A percentile compares a stretch with the other conserved stretches of the same genome.
phyloP scores from a whole-genome alignment of 2,329 filamentous ascomycete genomes.

The Epichloe brachyelytri region DNA sequence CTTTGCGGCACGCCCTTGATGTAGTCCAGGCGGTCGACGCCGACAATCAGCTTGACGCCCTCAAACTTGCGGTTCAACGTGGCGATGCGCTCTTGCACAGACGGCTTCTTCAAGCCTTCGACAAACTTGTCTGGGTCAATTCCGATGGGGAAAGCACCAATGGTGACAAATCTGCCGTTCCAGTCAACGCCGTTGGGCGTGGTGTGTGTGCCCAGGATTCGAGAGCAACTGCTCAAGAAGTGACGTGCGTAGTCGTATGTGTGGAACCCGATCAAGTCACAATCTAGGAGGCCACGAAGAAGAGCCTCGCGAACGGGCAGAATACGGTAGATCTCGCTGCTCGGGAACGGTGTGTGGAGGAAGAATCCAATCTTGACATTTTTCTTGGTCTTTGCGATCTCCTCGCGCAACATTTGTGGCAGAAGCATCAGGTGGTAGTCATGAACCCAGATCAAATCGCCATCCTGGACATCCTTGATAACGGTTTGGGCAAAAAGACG shows the following conservation, averaged over 20 bases:
- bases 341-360: slow-evolving; percentile 92
- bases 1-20: slow-evolving; percentile 97
- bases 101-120: slow-evolving; percentile 72
- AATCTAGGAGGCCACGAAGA: slow-evolving; percentile 75
- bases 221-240: slow-evolving; percentile 92
- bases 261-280: slow-evolving; percentile 94
- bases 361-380: slow-evolving; percentile 98
- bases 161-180: slow-evolving; percentile 74
- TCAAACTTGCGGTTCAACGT: slow-evolving; percentile 82
- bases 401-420: slow-evolving; percentile 86
- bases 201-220: slow-evolving; percentile 67
- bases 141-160: slow-evolving; percentile 93
- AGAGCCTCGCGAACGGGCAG: slow-evolving; percentile 84
- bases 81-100: slow-evolving; percentile 77
- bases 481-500: slow-evolving; percentile 82
- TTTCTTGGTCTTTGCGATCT: slow-evolving; percentile 67
- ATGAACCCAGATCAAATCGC: slow-evolving; percentile 94
- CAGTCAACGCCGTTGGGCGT: slow-evolving; percentile 91
- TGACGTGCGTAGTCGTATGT: slow-evolving; percentile 98
- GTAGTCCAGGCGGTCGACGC: slow-evolving; percentile 92
- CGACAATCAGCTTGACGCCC: slow-evolving; percentile 90
- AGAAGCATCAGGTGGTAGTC: slow-evolving; percentile 98
- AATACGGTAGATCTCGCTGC: slow-evolving; percentile 92
- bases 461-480: slow-evolving; percentile 76
- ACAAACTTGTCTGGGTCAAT: slow-evolving; percentile 97